phyloP scores from a whole-genome alignment of 371 early-diverging fungal genomes.

The Mortierella sp. region DNA sequence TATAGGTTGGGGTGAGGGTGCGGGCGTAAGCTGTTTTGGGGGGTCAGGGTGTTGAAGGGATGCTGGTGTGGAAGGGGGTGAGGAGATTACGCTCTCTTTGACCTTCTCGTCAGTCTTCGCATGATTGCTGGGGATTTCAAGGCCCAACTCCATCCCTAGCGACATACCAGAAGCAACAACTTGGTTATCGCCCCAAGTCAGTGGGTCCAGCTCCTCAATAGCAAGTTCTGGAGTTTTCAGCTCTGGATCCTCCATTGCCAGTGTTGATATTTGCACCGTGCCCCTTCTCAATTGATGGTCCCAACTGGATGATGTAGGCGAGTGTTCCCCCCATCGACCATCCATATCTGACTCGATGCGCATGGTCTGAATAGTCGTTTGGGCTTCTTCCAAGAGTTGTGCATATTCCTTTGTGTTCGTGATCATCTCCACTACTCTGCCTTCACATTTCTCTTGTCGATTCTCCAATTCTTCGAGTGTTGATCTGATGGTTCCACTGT shows the following conservation, averaged over 20 bases:
- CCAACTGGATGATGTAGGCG: constrained; percentile 7
- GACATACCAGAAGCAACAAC: constrained; percentile 17
- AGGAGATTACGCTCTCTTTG: constrained; percentile 4
- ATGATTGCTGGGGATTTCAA: background rate
- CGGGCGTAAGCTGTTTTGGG: constrained; percentile 22
- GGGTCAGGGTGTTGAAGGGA: constrained; percentile 1
- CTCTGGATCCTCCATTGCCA: constrained; percentile 40
- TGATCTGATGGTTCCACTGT: constrained; percentile 70
- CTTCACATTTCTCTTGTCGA: constrained; percentile 72
- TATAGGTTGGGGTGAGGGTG: constrained; percentile 14
- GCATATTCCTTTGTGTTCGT: constrained; percentile 77
- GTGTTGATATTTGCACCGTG: constrained; percentile 21
- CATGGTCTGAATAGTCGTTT: constrained; percentile 70
- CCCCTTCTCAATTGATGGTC: constrained; percentile 8
- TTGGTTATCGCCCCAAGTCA: constrained; percentile 4
- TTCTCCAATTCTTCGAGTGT: constrained; percentile 71
- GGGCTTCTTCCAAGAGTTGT: constrained; percentile 70
- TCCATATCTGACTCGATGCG: constrained; percentile 50
- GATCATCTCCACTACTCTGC: constrained; percentile 70
- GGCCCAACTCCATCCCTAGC: constrained; percentile 31
- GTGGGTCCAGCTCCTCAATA: constrained; percentile 1
- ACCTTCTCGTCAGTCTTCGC: background rate
- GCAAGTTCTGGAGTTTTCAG: constrained; percentile 18
- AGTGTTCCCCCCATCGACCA: constrained; percentile 36
- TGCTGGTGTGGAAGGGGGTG: constrained; percentile 30